Evolutionary conservation across 208 protist genomes (phyloP).

Genomic region (Blechomonas ayalai): DNA sequence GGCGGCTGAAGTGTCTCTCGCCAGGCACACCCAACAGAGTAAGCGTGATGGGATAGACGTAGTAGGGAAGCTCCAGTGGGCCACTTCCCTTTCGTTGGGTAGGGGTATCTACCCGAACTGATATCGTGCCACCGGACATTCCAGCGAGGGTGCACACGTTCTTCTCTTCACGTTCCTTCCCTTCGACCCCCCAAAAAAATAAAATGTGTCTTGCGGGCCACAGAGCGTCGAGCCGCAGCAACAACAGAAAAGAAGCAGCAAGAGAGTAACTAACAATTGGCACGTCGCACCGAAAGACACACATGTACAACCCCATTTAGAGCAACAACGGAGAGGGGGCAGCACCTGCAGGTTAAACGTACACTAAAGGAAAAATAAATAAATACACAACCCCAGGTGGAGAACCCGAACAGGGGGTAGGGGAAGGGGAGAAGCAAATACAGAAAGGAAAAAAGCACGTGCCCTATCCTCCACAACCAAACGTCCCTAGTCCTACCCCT

Average conservation of each 20-base stretch:
- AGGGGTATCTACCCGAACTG: conserved; percentile 11
- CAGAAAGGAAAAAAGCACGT: conserved; percentile 3
- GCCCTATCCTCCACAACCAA: conserved; percentile 3
- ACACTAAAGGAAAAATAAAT: conserved; percentile 1
- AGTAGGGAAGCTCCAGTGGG: conserved; percentile 75
- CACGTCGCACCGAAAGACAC: no score
- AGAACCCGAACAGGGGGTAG: no score
- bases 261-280: conserved; percentile 5
- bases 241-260: conserved; percentile 11
- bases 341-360: neutral
- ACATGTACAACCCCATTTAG: neutral
- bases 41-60: conserved; percentile 62
- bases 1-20: conserved; percentile 37
- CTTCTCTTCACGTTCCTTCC: conserved; percentile 1
- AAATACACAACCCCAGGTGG: no score
- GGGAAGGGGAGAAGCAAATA: conserved; percentile 7
- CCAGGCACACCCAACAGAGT: conserved; percentile 19
- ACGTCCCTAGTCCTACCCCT: no score
- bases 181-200: conserved; percentile 1
- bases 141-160: neutral
- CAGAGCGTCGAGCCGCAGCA: conserved; percentile 6
- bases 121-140: neutral
- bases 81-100: conserved; percentile 46
- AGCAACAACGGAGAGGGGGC: neutral
- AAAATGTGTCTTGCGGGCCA: no score